Evolutionary conservation across 2,329 filamentous ascomycete genomes (phyloP).

Genomic region (Fusarium armeniacum): DNA sequence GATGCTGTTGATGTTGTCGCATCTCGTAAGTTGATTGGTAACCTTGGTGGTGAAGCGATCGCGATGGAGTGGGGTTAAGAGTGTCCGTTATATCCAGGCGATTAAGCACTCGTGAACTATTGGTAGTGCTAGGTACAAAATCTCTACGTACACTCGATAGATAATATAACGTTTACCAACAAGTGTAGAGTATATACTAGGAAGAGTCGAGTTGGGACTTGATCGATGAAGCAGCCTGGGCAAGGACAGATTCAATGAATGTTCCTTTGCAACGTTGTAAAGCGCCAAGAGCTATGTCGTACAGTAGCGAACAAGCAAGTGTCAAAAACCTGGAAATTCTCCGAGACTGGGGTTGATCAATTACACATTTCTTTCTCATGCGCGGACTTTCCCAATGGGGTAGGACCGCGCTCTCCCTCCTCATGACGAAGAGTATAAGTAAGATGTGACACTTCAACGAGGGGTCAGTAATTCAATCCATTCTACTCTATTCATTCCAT

Average conservation of each 20-base stretch:
- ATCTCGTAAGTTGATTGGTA: too few relatives aligned
- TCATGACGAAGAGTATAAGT: slow-evolving; percentile 42
- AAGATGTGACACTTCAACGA: slow-evolving; percentile 19
- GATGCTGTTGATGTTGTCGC: not conserved
- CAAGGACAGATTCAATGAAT: not conserved
- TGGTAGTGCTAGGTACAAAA: too few relatives aligned
- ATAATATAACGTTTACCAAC: not conserved
- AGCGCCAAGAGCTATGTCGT: not conserved
- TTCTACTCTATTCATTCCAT: not conserved
- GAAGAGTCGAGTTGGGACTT: too few relatives aligned
- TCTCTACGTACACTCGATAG: not conserved
- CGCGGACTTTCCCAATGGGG: slow-evolving; percentile 52
- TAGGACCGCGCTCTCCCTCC: slow-evolving; percentile 46
- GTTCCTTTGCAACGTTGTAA: not conserved
- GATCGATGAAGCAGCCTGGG: not conserved
- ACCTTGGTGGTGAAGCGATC: not conserved
- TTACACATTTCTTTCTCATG: not conserved
- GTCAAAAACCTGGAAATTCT: slow-evolving; percentile 3
- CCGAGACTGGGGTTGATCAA: slow-evolving; percentile 22
- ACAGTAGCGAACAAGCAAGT: slow-evolving; percentile 9
- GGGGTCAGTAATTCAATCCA: not conserved
- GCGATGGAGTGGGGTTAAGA: not conserved
- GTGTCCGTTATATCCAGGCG: not conserved
- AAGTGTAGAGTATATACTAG: too few relatives aligned
- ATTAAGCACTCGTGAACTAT: not conserved